These are phyloP conservation scores for Seminavis robusta DNA, from an alignment of 108 stramenopile genomes.

Conservation along the genomic window DNA sequence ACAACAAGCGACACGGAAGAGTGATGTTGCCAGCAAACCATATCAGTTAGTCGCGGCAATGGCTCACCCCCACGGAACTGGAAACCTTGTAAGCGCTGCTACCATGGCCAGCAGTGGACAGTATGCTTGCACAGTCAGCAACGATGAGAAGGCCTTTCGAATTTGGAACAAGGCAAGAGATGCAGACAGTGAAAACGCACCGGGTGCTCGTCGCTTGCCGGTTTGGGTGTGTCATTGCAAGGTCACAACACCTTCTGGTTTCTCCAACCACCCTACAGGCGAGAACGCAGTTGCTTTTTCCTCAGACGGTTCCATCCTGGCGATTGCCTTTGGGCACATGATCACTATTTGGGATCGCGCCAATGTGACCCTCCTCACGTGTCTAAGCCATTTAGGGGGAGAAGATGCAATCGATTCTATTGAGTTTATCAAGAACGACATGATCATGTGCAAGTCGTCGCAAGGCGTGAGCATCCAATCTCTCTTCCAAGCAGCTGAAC, in stretches of 20 bases:
- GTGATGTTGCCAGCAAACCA: constrained; percentile 10
- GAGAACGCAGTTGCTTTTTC: constrained; percentile 58
- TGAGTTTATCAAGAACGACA: constrained; percentile 43
- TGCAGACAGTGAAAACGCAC: not conserved
- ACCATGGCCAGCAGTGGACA: constrained; percentile 46
- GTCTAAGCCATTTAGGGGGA: constrained; percentile 32
- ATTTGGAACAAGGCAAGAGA: constrained; percentile 40
- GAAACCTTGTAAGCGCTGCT: constrained; percentile 52
- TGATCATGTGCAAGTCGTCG: too few relatives aligned
- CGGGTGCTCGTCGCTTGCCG: not conserved
- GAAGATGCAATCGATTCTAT: constrained; percentile 15
- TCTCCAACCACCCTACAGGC: constrained; percentile 37
- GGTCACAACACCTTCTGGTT: constrained; percentile 71
- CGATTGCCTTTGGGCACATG: constrained; percentile 58
- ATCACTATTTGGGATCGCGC: constrained; percentile 78
- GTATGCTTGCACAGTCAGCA: constrained; percentile 71
- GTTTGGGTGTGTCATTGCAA: constrained; percentile 72
- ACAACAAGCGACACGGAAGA: constrained; percentile 3
- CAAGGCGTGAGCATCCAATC: too few relatives aligned
- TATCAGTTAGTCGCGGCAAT: constrained; percentile 48
- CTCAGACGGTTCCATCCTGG: constrained; percentile 62
- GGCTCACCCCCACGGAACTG: constrained; percentile 73
- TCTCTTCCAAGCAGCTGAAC: too few relatives aligned
- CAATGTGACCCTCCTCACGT: constrained; percentile 56
- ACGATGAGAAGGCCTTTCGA: constrained; percentile 75